These are phyloP conservation scores for Cercophora newfieldiana DNA, from an alignment of 495 filamentous ascomycete species.

Conservation along the genomic window DNA sequence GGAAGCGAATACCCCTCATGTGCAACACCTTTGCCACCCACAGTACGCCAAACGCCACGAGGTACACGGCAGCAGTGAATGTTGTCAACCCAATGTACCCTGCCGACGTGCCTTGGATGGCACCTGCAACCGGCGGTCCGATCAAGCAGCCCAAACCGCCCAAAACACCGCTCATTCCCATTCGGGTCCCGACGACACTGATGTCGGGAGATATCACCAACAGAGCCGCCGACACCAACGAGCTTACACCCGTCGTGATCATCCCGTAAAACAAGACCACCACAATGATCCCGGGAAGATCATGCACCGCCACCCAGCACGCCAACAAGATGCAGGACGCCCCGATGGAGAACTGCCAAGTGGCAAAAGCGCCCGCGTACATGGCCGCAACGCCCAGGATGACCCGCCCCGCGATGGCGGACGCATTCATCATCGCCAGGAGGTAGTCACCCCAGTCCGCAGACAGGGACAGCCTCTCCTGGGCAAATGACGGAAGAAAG, in stretches of 20 bases:
- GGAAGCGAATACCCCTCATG: background rate
- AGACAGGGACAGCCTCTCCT: background rate
- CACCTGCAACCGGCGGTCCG: slow-evolving; percentile 9
- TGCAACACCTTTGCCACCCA: background rate
- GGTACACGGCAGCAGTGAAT: background rate
- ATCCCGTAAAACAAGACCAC: slow-evolving; percentile 45
- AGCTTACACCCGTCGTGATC: slow-evolving; percentile 40
- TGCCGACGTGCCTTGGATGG: background rate
- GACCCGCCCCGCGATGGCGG: slow-evolving; percentile 64
- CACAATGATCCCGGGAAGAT: slow-evolving; percentile 35
- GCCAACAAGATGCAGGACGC: slow-evolving; percentile 44
- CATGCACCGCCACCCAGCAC: slow-evolving; percentile 16
- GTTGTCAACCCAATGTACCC: background rate
- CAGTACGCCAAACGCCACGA: background rate
- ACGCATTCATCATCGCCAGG: slow-evolving; percentile 64
- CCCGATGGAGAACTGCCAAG: slow-evolving; percentile 57
- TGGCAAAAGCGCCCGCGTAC: slow-evolving; percentile 46
- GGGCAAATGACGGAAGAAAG: slow-evolving; percentile 57
- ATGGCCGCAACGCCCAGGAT: slow-evolving; percentile 61
- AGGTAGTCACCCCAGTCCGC: slow-evolving; percentile 37
- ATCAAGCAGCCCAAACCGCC: slow-evolving; percentile 10
- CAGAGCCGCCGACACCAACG: slow-evolving; percentile 35
- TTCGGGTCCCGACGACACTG: slow-evolving; percentile 35
- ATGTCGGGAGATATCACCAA: slow-evolving; percentile 27
- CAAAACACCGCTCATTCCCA: slow-evolving; percentile 37